These are phyloP conservation scores for Calycina marina DNA, from an alignment of 2,329 filamentous ascomycete species.

Conservation along the genomic window DNA sequence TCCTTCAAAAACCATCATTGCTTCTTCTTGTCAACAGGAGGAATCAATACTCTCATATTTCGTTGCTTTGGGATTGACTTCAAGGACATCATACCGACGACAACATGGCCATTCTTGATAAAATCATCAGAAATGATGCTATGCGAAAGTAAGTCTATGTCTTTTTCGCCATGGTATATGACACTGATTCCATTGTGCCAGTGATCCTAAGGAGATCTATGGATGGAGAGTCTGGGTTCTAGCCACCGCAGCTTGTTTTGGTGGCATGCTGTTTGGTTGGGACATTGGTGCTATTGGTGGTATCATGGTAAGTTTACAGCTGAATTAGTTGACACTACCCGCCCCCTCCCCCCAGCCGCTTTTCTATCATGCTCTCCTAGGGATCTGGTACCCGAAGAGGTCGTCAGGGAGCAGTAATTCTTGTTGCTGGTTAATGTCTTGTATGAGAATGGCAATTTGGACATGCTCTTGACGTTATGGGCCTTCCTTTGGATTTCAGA, in stretches of 20 bases:
- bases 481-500: no score
- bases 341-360: no score
- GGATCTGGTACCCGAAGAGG: no score
- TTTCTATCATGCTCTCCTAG: no score
- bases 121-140: conserved; percentile 43
- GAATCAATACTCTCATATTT: not conserved
- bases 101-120: conserved; percentile 19
- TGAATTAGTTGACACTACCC: no score
- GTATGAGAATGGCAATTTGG: no score
- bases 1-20: not conserved
- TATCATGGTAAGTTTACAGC: conserved; percentile 49
- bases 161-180: not conserved
- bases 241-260: conserved; percentile 41
- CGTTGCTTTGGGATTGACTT: conserved; percentile 1
- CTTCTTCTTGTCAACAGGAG: not conserved
- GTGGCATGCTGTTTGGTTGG: conserved; percentile 49
- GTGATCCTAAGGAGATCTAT: conserved; percentile 18
- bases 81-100: no score
- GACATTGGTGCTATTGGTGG: conserved; percentile 64
- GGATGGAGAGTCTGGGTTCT: conserved; percentile 41
- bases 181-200: conserved; percentile 2
- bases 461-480: no score
- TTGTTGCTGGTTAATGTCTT: no score
- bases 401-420: no score
- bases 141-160: conserved; percentile 35